phyloP scores from a whole-genome alignment of 495 filamentous ascomycete genomes.

The Penicillium riverlandense region DNA sequence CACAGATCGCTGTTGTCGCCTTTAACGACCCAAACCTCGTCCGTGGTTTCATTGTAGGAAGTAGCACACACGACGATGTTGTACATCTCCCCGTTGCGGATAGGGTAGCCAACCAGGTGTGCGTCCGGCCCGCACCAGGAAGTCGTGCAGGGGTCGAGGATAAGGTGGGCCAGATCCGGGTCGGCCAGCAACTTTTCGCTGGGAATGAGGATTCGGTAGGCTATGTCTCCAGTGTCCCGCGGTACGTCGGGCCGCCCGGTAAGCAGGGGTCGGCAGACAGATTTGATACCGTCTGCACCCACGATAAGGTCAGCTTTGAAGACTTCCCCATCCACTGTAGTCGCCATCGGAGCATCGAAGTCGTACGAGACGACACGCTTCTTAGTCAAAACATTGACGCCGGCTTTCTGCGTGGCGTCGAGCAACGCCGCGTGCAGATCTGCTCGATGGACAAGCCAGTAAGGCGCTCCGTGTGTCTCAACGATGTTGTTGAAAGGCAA shows the following conservation, averaged over 20 bases:
- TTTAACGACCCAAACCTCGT: slow-evolving; percentile 30
- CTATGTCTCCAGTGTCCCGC: slow-evolving; percentile 48
- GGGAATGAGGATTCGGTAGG: slow-evolving; percentile 51
- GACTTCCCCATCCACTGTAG: background rate
- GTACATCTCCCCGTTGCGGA: slow-evolving; percentile 43
- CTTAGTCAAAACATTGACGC: background rate
- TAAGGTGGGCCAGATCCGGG: slow-evolving; percentile 26
- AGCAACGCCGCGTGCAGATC: slow-evolving; percentile 45
- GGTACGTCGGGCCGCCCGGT: slow-evolving; percentile 19
- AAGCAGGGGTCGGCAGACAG: slow-evolving; percentile 35
- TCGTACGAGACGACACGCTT: background rate
- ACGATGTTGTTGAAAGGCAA: slow-evolving; percentile 25
- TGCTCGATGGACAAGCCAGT: slow-evolving; percentile 48
- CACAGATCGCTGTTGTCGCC: slow-evolving; percentile 42
- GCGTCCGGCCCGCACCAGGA: slow-evolving; percentile 40
- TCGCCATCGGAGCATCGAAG: background rate
- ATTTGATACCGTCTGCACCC: slow-evolving; percentile 33
- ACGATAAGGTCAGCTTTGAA: slow-evolving; percentile 4
- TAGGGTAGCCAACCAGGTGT: slow-evolving; percentile 52
- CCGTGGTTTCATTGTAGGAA: slow-evolving; percentile 34
- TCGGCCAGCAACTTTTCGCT: slow-evolving; percentile 41
- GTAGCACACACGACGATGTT: slow-evolving; percentile 53
- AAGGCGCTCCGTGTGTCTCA: slow-evolving; percentile 41
- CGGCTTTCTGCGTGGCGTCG: slow-evolving; percentile 18
- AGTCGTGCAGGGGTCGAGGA: slow-evolving; percentile 15